Evolutionary conservation across 148 eudicot genomes (phyloP), one percentile per base, ranked within the genome.

Genomic region (Cornus kousa): DNA sequence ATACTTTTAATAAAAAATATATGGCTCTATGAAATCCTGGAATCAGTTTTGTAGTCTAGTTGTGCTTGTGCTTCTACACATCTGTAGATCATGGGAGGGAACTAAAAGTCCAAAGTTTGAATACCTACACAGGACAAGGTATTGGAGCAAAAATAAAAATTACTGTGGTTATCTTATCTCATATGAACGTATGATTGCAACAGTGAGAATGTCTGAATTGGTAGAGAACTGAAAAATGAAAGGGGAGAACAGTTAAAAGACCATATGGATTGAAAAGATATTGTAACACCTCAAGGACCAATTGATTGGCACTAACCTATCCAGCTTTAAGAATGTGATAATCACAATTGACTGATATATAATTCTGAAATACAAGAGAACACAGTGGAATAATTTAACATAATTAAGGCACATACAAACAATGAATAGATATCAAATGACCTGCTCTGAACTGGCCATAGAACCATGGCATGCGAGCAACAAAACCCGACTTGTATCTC

Each of bases 361-460:
- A 53, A 12, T 53, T 48, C 59, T 53, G 17, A 53, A 53, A 53
- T 13, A 53, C 5, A 53, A 13, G 59, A 16, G 59, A 53, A 11
- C 19, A 11, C 17, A 53, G 19, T 53, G 12, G 59, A 12, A 53
- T 53, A 53, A 7, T 11, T 53, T 3, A 53, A 53, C 59, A 53
- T 11, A 53, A 16, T 3, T 17, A 53, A 53, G 19, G 14, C 59
- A 53, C 19, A 16, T 12, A 53, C 53, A 53, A 11, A 53, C 5
- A 53, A 53, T 53, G 12, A 16, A 17, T 14, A 53, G 14, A 53
- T 11, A 12, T 53, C 19, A 53, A 48, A 53, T 83, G 80, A 96
- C 99, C 99, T 96, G 99, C 82, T 94, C 98, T 8, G 90, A 80
- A 84, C 91, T 96, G 77, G 97, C 97, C 99, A 96, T 96, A 67